phyloP scores from a whole-genome alignment of 768 basidiomycete genomes.

The Phlebiopsis gigantea region DNA sequence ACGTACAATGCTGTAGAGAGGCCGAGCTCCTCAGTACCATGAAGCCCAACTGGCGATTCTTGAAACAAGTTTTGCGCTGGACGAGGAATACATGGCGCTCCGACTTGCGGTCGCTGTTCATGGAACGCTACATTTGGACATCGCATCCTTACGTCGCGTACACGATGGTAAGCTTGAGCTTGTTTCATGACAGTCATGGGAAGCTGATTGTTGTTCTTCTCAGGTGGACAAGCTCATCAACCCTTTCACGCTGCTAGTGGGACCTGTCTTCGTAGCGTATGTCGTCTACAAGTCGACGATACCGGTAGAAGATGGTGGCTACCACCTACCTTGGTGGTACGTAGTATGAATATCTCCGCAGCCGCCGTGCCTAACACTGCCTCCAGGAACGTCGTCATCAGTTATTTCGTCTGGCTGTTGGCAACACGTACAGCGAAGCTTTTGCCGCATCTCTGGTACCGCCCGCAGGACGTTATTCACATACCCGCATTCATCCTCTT shows the following conservation, averaged over 20 bases:
- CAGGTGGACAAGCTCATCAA: slow-evolving; percentile 85
- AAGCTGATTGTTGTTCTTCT: slow-evolving; percentile 6
- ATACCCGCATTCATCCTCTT: slow-evolving; percentile 70
- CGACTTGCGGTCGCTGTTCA: slow-evolving; percentile 84
- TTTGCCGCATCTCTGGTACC: slow-evolving; percentile 52
- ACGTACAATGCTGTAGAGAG: slow-evolving; percentile 82
- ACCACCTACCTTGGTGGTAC: slow-evolving; percentile 80
- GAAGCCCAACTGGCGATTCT: slow-evolving; percentile 95
- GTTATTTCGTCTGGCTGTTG: slow-evolving; percentile 65
- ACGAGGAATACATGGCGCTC: slow-evolving; percentile 93
- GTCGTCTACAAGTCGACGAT: slow-evolving; percentile 78
- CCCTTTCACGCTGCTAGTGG: slow-evolving; percentile 80
- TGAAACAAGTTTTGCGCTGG: slow-evolving; percentile 92
- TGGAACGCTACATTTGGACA: slow-evolving; percentile 84
- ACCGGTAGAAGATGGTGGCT: slow-evolving; percentile 60
- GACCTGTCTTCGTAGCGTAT: slow-evolving; percentile 72
- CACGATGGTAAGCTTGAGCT: slow-evolving; percentile 66
- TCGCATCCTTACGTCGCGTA: slow-evolving; percentile 77
- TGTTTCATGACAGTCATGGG: slow-evolving; percentile 1
- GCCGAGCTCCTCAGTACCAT: slow-evolving; percentile 86
- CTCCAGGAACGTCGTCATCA: slow-evolving; percentile 60
- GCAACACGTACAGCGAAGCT: slow-evolving; percentile 75
- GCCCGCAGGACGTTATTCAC: slow-evolving; percentile 54
- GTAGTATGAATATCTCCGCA: too few species aligned
- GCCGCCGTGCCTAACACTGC: neutral